phyloP scores from a whole-genome alignment of 345 rosid species.

The Salix arbutifolia region DNA sequence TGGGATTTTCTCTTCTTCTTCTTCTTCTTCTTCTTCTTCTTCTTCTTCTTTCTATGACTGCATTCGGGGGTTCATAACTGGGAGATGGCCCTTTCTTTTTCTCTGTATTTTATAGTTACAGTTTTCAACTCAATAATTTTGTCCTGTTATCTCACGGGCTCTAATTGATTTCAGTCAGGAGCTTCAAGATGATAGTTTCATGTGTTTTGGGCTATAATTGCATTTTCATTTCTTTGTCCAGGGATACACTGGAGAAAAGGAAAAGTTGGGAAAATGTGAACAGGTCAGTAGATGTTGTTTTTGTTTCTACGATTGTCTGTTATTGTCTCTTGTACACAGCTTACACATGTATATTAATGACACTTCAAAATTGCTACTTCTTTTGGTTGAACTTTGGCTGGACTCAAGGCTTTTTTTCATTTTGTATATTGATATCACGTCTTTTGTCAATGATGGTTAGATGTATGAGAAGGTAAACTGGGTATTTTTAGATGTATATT shows the following conservation, averaged over 20 bases:
- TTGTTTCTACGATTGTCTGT: neutral
- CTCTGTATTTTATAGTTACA: too few relatives aligned
- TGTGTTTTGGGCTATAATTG: conserved; percentile 9
- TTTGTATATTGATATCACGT: neutral
- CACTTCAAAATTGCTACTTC: neutral
- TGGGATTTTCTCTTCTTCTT: neutral
- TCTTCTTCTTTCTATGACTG: neutral
- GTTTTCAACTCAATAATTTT: neutral
- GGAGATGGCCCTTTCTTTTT: neutral
- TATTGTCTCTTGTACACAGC: neutral
- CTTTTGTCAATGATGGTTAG: neutral
- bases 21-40: neutral
- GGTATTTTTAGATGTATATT: neutral
- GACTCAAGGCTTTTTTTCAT: neutral
- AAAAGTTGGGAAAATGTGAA: conserved; percentile 89
- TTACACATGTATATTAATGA: neutral
- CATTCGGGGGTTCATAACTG: neutral
- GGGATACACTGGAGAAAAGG: conserved; percentile 83
- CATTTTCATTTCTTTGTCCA: conserved; percentile 28
- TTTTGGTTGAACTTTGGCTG: neutral
- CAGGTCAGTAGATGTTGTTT: conserved; percentile 39
- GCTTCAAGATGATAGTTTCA: conserved; percentile 12
- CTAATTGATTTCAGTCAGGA: neutral
- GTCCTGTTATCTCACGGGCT: neutral
- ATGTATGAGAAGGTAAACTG: neutral